phyloP scores from a whole-genome alignment of 805 yeast species.

The Lipomyces sp. region DNA sequence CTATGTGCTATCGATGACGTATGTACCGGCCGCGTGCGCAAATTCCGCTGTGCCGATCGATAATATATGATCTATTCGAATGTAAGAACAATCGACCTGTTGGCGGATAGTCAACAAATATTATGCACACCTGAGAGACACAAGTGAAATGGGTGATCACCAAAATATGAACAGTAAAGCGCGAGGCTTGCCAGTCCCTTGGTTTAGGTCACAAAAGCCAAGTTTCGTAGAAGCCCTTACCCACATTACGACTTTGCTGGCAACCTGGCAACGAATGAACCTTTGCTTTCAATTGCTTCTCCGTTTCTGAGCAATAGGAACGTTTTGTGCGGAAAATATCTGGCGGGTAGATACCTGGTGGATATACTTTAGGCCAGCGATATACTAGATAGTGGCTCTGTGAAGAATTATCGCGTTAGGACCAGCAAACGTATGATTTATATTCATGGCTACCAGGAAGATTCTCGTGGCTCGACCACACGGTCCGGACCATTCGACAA shows the following conservation, averaged over 20 bases:
- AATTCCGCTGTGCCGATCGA: neutral
- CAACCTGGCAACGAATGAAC: too few species aligned
- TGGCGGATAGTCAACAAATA: too few species aligned
- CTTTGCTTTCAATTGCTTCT: too few species aligned
- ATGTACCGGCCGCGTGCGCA: neutral
- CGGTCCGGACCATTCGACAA: neutral
- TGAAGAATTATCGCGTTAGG: neutral
- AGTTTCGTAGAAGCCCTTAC: neutral
- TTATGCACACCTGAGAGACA: too few species aligned
- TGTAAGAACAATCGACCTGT: too few species aligned
- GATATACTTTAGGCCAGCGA: neutral
- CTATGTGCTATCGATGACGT: neutral
- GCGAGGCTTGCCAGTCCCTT: too few species aligned
- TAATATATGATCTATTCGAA: too few species aligned
- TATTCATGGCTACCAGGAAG: conserved; percentile 1
- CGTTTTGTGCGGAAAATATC: neutral
- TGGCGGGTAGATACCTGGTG: neutral
- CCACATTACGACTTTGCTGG: neutral
- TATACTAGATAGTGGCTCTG: neutral
- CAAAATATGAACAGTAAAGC: too few species aligned
- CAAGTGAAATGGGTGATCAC: too few species aligned
- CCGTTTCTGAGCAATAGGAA: too few species aligned
- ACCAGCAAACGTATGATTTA: neutral
- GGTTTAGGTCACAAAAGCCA: neutral
- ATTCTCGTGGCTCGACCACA: conserved; percentile 5